A percentile compares a stretch with the other conserved stretches of the same genome.
These are phyloP conservation scores for Talaromyces adpressus DNA, from an alignment of 495 filamentous ascomycete species.

Conservation along the genomic window DNA sequence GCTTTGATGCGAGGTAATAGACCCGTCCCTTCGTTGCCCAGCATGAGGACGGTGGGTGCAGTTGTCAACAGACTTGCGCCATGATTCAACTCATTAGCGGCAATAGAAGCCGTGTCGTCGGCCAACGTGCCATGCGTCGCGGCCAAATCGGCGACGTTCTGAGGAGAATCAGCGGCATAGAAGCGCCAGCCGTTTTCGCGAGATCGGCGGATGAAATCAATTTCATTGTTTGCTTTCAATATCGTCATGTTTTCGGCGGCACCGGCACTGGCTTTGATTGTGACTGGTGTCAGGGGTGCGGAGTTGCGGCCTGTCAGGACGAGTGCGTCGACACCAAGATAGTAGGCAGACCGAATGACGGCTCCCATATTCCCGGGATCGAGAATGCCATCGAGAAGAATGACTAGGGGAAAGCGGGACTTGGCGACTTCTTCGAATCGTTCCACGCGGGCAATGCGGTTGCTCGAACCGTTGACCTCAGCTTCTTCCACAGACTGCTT, in stretches of 20 bases:
- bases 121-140: neutral
- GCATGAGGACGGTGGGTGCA: constrained; percentile 66
- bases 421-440: neutral
- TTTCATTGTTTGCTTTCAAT: constrained; percentile 56
- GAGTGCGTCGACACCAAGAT: constrained; percentile 74
- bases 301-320: constrained; percentile 59
- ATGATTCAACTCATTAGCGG: constrained; percentile 1
- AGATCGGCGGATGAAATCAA: constrained; percentile 60
- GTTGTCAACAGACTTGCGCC: constrained; percentile 37
- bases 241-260: constrained; percentile 73
- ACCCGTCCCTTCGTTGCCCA: constrained; percentile 80
- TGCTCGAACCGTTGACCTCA: constrained; percentile 55
- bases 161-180: constrained; percentile 67
- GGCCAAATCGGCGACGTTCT: constrained; percentile 5
- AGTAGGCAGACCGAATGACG: constrained; percentile 79
- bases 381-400: constrained; percentile 77
- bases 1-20: constrained; percentile 52
- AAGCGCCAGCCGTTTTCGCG: constrained; percentile 71
- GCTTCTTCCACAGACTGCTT: constrained; percentile 69
- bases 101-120: neutral
- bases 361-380: constrained; percentile 88
- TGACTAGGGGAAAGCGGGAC: constrained; percentile 62
- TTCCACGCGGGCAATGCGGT: neutral
- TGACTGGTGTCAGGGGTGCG: constrained; percentile 64
- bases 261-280: constrained; percentile 81